Percentiles rank a stretch among this genome's conserved stretches.
phyloP scores from a whole-genome alignment of 495 filamentous ascomycete genomes.

The Podospora australis region DNA sequence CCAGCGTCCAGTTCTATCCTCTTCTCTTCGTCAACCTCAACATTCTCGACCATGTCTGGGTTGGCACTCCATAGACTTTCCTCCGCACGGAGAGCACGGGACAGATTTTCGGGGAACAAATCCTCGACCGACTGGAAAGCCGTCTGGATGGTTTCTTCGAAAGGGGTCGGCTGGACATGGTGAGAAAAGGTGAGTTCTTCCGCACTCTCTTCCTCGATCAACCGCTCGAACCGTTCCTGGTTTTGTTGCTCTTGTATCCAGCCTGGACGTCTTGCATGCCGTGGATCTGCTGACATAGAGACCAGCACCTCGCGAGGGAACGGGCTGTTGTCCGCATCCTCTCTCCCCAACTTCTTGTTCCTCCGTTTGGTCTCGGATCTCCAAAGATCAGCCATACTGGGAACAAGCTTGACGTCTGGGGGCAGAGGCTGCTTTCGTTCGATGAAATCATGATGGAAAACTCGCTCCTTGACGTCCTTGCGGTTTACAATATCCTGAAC shows the following conservation, averaged over 20 bases:
- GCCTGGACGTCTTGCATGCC: conserved; percentile 57
- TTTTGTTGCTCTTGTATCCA: conserved; percentile 95
- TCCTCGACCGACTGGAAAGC: conserved; percentile 78
- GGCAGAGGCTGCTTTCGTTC: conserved; percentile 62
- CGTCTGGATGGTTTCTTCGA: conserved; percentile 61
- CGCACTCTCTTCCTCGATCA: conserved; percentile 56
- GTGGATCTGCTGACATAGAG: conserved; percentile 76
- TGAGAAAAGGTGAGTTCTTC: conserved; percentile 54
- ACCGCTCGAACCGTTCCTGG: conserved; percentile 50
- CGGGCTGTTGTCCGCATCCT: conserved; percentile 58
- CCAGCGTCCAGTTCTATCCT: conserved; percentile 34
- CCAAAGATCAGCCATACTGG: conserved; percentile 93
- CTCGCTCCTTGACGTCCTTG: conserved; percentile 60
- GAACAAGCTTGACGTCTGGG: conserved; percentile 68
- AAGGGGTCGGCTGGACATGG: conserved; percentile 48
- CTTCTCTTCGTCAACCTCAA: conserved; percentile 41
- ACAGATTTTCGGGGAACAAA: conserved; percentile 64
- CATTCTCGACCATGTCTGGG: conserved; percentile 23
- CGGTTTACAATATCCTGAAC: conserved; percentile 87
- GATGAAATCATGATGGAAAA: conserved; percentile 79
- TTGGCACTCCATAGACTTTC: conserved; percentile 19
- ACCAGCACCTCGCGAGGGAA: conserved; percentile 74
- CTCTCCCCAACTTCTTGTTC: conserved; percentile 58
- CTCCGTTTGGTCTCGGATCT: conserved; percentile 79
- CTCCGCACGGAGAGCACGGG: conserved; percentile 38